Percentiles rank a stretch among this genome's conserved stretches.
phyloP scores from a whole-genome alignment of 148 eudicot species.

The Selenicereus undatus region DNA sequence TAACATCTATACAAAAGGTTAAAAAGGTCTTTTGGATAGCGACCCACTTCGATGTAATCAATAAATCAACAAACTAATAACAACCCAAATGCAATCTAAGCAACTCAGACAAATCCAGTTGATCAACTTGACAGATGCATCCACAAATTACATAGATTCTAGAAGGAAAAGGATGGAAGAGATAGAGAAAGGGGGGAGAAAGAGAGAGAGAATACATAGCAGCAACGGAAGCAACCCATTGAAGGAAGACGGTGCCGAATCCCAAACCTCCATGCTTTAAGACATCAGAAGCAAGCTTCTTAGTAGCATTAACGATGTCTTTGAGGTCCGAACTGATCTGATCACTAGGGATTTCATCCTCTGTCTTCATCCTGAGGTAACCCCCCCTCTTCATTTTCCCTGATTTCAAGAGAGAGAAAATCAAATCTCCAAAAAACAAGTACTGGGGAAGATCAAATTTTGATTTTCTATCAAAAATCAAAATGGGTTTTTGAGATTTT shows the following conservation, averaged over 20 bases:
- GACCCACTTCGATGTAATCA: constrained; percentile 3
- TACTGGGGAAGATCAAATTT: background rate
- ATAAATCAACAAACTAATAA: background rate
- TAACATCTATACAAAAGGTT: background rate
- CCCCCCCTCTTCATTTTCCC: constrained; percentile 27
- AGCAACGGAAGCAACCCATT: constrained; percentile 62
- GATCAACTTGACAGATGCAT: background rate
- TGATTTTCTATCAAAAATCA: background rate
- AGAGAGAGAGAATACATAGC: constrained; percentile 47
- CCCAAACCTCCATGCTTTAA: constrained; percentile 47
- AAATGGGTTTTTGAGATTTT: background rate
- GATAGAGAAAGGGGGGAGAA: background rate
- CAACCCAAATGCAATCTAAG: background rate
- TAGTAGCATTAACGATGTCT: constrained; percentile 40
- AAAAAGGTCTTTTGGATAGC: background rate
- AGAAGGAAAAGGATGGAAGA: no score
- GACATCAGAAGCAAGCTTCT: constrained; percentile 52
- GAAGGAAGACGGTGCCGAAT: constrained; percentile 49
- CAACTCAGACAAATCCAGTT: background rate
- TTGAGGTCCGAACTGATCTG: constrained; percentile 39
- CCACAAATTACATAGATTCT: background rate
- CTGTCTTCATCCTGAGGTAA: constrained; percentile 51
- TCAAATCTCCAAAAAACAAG: background rate
- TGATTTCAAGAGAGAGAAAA: background rate
- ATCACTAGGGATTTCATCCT: constrained; percentile 24